Conservation (phyloP, 768 basidiomycete species). For the Hydnomerulius pinastri region DNA sequence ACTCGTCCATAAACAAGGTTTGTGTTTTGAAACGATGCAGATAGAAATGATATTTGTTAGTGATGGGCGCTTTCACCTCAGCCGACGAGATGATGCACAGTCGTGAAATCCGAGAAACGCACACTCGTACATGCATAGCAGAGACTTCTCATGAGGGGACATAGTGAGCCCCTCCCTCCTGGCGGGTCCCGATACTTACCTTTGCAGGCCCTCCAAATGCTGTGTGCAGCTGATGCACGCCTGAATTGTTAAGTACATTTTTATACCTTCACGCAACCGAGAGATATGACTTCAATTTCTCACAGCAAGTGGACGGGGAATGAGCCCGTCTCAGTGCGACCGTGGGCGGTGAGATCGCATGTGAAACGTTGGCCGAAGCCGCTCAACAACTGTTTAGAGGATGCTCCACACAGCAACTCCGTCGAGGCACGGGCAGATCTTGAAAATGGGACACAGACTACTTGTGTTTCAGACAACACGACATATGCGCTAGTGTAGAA, state of each 20-base stretch:
- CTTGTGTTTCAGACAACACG: slow-evolving; percentile 13
- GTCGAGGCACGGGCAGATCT: background rate
- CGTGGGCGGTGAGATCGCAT: slow-evolving; percentile 26
- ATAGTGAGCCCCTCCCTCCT: no score
- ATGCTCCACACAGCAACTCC: slow-evolving; percentile 20
- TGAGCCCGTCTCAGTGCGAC: slow-evolving; percentile 18
- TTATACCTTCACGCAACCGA: no score
- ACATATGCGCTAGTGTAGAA: slow-evolving; percentile 9
- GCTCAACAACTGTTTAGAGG: slow-evolving; percentile 14
- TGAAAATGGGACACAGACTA: background rate
- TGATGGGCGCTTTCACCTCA: no score
- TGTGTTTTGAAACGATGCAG: background rate
- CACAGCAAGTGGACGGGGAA: slow-evolving; percentile 28
- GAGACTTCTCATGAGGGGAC: no score
- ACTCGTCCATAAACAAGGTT: background rate
- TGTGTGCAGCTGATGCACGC: no score
- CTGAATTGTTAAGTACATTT: no score
- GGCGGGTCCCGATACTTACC: no score
- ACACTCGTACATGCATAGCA: no score
- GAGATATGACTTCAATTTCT: background rate
- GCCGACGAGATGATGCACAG: no score
- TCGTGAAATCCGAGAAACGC: no score
- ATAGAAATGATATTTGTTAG: no score
- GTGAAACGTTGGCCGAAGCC: slow-evolving; percentile 20
- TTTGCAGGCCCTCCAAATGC: no score